Base-by-base conservation (phyloP, 148 eudicot genomes). In the Hydrangea macrophylla region DNA sequence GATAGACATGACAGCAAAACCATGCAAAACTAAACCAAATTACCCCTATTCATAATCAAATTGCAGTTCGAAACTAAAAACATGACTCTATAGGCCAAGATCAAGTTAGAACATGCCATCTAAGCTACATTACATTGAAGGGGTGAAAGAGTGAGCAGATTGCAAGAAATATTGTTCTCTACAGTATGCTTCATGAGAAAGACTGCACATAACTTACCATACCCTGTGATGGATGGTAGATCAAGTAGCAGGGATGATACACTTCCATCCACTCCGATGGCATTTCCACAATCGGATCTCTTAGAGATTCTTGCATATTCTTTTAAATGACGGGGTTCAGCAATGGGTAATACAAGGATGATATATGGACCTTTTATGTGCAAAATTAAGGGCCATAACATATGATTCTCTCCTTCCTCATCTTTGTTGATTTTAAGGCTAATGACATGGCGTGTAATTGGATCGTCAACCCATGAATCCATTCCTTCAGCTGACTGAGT, bases 201-300 rank as follows among this genome's bases (percentile, higher is more conserved):
- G 22, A 28, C 53, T 26, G 63, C 31, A 74, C 37, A 67, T 68
- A 83, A 87, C 92, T 84, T 89, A 92, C 88, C 97, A 69, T 95
- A 95, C 99, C 99, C 99, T 83, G 99, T 91, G 86, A 95, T 91
- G 76, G 93, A 91, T 55, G 99, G 96, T 73, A 89, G 96, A 78
- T 87, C 90, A 58, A 91, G 84, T 56, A 95, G 79, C 51, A 95
- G 75, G 48, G 99, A 85, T 55, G 97, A 95, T 17, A 95, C 33
- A 86, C 77, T 91, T 76, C 77, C 92, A 80, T 95, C 99, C 60
- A 58, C 82, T 55, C 84, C 88, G 53, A 95, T 70, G 62, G 93
- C 90, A 78, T 81, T 87, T 70, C 99, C 99, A 74, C 99, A 91
- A 55, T 88, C 93, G 58, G 93, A 64, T 76, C 81, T 78, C 61